Evolutionary conservation across 192 early-diverging fungal genomes (phyloP).

Genomic region (Podila clonocystis): DNA sequence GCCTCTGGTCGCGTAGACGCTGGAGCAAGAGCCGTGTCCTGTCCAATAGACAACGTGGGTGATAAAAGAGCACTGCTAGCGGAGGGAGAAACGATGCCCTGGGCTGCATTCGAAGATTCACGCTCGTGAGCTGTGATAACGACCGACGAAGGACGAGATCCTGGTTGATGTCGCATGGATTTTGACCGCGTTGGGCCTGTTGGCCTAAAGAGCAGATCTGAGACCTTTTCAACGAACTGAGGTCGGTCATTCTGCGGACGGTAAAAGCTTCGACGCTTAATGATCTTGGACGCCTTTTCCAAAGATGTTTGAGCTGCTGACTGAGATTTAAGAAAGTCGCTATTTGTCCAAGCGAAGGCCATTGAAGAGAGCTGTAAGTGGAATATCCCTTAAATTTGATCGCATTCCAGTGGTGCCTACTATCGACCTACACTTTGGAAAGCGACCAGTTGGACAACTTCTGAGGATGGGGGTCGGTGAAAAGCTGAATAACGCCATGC

Average conservation of each 20-base stretch:
- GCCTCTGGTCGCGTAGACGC: slow-evolving; percentile 39
- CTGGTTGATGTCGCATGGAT: slow-evolving; percentile 24
- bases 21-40: slow-evolving; percentile 35
- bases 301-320: slow-evolving; percentile 18
- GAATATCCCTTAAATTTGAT: no score
- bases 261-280: slow-evolving; percentile 35
- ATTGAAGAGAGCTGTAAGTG: not conserved
- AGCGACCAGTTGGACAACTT: slow-evolving; percentile 59
- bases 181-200: slow-evolving; percentile 40
- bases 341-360: not conserved
- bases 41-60: slow-evolving; percentile 22
- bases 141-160: slow-evolving; percentile 26
- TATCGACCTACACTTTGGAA: slow-evolving; percentile 33
- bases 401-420: no score
- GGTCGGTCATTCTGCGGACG: slow-evolving; percentile 38
- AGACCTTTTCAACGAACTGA: slow-evolving; percentile 44
- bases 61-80: slow-evolving; percentile 3
- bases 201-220: slow-evolving; percentile 46
- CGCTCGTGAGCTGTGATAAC: slow-evolving; percentile 18
- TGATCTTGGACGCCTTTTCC: slow-evolving; percentile 45
- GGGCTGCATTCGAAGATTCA: slow-evolving; percentile 9
- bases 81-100: slow-evolving; percentile 4
- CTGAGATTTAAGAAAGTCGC: slow-evolving; percentile 33
- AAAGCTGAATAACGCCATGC: slow-evolving; percentile 81
- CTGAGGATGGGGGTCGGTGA: slow-evolving; percentile 85